Percentiles rank a stretch among this genome's conserved stretches.
Evolutionary conservation across 371 early-diverging fungal genomes (phyloP).

Genomic region (Nematocida displodere): DNA sequence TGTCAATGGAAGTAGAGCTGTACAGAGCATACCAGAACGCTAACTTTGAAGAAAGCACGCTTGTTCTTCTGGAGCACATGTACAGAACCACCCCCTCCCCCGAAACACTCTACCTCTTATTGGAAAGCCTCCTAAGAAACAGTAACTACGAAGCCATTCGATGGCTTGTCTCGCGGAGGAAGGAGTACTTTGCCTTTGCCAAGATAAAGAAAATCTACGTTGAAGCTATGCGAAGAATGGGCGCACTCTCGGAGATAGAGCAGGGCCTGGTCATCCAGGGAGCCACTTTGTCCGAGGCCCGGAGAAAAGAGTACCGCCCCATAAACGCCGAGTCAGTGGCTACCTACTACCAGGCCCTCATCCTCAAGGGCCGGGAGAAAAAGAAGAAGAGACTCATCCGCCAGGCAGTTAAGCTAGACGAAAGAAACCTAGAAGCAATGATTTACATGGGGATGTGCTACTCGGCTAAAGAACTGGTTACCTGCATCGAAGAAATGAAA

Average conservation of each 20-base stretch:
- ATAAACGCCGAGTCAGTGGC: not conserved
- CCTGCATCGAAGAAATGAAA: not conserved
- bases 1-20: constrained; percentile 31
- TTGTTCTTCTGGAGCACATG: constrained; percentile 27
- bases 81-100: constrained; percentile 1
- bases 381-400: not conserved
- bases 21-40: not conserved
- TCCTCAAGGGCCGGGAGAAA: constrained; percentile 1
- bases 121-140: constrained; percentile 1
- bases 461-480: not conserved
- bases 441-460: constrained; percentile 12
- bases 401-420: constrained; percentile 19
- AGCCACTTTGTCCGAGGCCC: not conserved
- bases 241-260: constrained; percentile 23
- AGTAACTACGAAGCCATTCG: constrained; percentile 19
- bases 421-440: constrained; percentile 34
- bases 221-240: constrained; percentile 24
- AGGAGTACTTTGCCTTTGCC: constrained; percentile 26
- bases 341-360: constrained; percentile 36
- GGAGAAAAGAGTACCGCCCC: not conserved
- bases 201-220: constrained; percentile 41
- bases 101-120: not conserved
- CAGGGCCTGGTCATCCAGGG: not conserved
- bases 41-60: constrained; percentile 41
- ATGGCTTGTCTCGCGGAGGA: constrained; percentile 6